A percentile compares a stretch with the other conserved stretches of the same genome.
Conservation (phyloP, 2,329 filamentous ascomycete species). For the Venturia aucupariae region DNA sequence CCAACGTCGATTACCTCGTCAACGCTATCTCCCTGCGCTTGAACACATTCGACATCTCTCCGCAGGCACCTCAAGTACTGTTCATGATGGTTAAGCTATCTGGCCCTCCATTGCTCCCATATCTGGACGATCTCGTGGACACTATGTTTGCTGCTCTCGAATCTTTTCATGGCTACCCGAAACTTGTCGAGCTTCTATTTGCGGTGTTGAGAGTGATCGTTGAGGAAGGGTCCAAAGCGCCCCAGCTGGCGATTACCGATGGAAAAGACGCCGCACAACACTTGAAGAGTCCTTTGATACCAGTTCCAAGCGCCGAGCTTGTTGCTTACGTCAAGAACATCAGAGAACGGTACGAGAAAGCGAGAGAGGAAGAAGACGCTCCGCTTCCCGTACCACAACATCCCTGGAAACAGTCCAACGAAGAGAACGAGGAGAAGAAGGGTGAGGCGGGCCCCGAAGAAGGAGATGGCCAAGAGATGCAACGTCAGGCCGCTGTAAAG, state of each 20-base stretch:
- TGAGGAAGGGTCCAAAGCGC: conserved; percentile 61
- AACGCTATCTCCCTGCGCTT: conserved; percentile 84
- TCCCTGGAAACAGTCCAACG: conserved; percentile 25
- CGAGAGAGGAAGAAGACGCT: not conserved
- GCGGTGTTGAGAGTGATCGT: conserved; percentile 73
- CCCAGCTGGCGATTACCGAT: conserved; percentile 37
- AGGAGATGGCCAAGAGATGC: not conserved
- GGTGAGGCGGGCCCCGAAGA: conserved; percentile 20
- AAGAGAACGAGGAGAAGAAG: conserved; percentile 23
- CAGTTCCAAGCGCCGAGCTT: conserved; percentile 20
- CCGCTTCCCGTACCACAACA: conserved; percentile 21
- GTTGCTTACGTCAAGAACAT: conserved; percentile 27
- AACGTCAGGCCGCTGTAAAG: conserved; percentile 23
- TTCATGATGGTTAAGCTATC: conserved; percentile 90
- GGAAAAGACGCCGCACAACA: conserved; percentile 17
- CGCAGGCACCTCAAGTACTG: conserved; percentile 81
- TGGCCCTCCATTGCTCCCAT: conserved; percentile 72
- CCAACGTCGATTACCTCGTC: conserved; percentile 93
- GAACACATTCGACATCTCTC: conserved; percentile 86
- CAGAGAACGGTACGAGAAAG: conserved; percentile 17
- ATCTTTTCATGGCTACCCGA: conserved; percentile 85
- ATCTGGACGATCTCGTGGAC: conserved; percentile 81
- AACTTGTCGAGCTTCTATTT: conserved; percentile 79
- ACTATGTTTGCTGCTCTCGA: conserved; percentile 91
- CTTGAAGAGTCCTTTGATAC: not conserved